Percentiles rank a stretch among this genome's conserved stretches.
These are phyloP conservation scores for Coemansia aciculifera DNA, from an alignment of 192 early-diverging fungal genomes.

Conservation along the genomic window DNA sequence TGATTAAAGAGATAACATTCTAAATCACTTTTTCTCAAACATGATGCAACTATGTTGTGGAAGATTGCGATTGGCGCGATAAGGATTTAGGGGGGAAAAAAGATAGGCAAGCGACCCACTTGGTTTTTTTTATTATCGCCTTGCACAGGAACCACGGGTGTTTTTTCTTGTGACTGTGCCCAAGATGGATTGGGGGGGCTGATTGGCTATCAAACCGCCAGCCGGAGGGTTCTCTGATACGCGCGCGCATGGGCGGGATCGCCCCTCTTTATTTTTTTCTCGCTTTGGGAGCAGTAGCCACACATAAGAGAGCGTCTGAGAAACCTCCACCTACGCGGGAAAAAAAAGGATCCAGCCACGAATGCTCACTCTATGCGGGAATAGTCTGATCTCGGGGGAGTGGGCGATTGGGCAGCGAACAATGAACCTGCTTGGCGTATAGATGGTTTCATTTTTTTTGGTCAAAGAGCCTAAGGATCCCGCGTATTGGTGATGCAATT, in stretches of 20 bases:
- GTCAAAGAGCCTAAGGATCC: neutral
- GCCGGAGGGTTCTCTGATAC: conserved; percentile 10
- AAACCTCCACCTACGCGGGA: conserved; percentile 19
- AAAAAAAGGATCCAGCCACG: neutral
- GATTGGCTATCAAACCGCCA: conserved; percentile 38
- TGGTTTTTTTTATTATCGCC: neutral
- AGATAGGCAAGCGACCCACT: neutral
- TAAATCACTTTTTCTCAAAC: neutral
- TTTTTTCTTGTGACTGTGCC: neutral
- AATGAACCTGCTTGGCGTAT: neutral
- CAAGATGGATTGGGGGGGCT: neutral
- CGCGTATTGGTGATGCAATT: neutral
- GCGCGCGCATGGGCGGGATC: neutral
- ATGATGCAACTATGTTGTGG: conserved; percentile 9
- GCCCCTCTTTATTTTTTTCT: conserved; percentile 4
- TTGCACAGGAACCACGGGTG: neutral
- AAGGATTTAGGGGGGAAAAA: conserved; percentile 11
- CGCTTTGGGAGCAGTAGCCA: neutral
- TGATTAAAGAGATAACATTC: neutral
- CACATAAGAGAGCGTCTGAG: conserved; percentile 16
- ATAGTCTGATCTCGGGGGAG: conserved; percentile 7
- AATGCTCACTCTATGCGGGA: neutral
- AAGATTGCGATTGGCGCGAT: conserved; percentile 48
- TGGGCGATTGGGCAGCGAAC: neutral
- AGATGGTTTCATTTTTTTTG: too few relatives aligned